Evolutionary conservation across 1,284 basidiomycete genomes (phyloP).

Genomic region (Cryptococcus floricola): DNA sequence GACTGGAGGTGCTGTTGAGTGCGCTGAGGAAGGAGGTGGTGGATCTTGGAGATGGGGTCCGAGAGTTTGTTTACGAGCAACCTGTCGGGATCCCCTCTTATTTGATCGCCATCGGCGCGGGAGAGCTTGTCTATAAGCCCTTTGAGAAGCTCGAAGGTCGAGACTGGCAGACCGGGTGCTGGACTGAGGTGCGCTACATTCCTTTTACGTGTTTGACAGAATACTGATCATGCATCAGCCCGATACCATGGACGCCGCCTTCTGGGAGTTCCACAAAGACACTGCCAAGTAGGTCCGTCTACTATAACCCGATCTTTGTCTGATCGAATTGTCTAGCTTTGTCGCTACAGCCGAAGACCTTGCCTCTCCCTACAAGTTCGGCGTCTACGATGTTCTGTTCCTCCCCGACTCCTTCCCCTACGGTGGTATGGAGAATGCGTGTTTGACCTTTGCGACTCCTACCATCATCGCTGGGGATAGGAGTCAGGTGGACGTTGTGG

Average conservation of each 20-base stretch:
- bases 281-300: constrained; percentile 59
- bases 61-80: constrained; percentile 55
- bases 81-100: constrained; percentile 80
- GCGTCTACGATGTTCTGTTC: constrained; percentile 67
- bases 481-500: constrained; percentile 78
- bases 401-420: constrained; percentile 92
- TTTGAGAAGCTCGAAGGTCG: constrained; percentile 63
- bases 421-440: constrained; percentile 59
- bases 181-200: constrained; percentile 61
- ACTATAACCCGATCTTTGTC: neutral
- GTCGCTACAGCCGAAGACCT: constrained; percentile 70
- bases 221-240: constrained; percentile 50
- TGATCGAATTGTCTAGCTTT: constrained; percentile 54
- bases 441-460: constrained; percentile 81
- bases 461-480: constrained; percentile 79
- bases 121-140: constrained; percentile 70
- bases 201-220: neutral
- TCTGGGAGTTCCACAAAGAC: constrained; percentile 84
- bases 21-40: constrained; percentile 71
- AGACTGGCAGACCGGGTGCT: constrained; percentile 74
- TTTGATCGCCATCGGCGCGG: constrained; percentile 79
- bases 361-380: constrained; percentile 74
- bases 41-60: constrained; percentile 58
- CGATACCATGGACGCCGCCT: constrained; percentile 69
- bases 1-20: constrained; percentile 78